Evolutionary conservation across 805 yeast genomes (phyloP).

Genomic region (Starmera dryadoides): DNA sequence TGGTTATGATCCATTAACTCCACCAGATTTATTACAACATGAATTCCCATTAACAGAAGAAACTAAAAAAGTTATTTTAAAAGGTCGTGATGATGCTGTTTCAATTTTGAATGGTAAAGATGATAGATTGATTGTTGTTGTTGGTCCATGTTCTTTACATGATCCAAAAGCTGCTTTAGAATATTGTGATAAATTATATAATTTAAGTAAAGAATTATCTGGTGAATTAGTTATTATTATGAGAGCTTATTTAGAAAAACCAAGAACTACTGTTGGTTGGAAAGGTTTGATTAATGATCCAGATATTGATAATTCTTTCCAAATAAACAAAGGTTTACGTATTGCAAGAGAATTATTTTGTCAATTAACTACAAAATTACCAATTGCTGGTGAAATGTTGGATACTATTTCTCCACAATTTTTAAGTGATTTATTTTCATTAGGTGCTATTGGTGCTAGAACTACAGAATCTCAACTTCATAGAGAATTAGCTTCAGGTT

Average conservation of each 20-base stretch:
- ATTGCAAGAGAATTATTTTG: constrained; percentile 83
- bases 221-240: constrained; percentile 80
- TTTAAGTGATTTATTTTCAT: constrained; percentile 84
- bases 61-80: constrained; percentile 55
- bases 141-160: constrained; percentile 97
- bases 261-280: constrained; percentile 99
- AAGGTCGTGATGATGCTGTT: constrained; percentile 71
- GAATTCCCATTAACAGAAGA: constrained; percentile 64
- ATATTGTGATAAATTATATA: constrained; percentile 63
- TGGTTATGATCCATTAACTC: constrained; percentile 93
- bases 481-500: constrained; percentile 93
- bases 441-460: constrained; percentile 99
- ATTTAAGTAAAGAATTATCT: constrained; percentile 51
- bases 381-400: constrained; percentile 96
- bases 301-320: constrained; percentile 86
- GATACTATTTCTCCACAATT: constrained; percentile 97
- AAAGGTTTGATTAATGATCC: constrained; percentile 97
- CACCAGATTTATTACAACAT: constrained; percentile 88
- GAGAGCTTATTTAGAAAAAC: constrained; percentile 98
- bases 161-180: constrained; percentile 91
- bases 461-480: constrained; percentile 97
- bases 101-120: constrained; percentile 73
- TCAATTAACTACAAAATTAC: constrained; percentile 73
- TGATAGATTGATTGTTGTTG: constrained; percentile 81
- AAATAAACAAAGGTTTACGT: constrained; percentile 90